Conservation (phyloP, 1,284 basidiomycete species). For the Rhodotorula sp. region DNA sequence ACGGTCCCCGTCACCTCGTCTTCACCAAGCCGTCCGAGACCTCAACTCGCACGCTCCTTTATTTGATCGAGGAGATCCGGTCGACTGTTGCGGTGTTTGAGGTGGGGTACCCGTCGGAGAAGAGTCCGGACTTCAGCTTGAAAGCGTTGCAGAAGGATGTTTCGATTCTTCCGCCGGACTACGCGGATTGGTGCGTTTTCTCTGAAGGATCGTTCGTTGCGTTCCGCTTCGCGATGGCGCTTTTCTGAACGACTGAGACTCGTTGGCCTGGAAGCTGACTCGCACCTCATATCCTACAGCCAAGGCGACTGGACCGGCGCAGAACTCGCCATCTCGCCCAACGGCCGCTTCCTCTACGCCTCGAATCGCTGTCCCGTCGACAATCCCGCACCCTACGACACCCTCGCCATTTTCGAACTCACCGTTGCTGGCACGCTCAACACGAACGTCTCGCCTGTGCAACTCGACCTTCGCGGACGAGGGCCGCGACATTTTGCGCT, state of each 20-base stretch:
- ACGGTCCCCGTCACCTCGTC: slow-evolving; percentile 33
- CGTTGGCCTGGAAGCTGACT: no score
- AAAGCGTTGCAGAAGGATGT: slow-evolving; percentile 11
- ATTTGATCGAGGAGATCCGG: slow-evolving; percentile 33
- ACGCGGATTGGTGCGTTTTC: background rate
- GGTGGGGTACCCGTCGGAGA: slow-evolving; percentile 16
- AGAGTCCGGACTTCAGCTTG: background rate
- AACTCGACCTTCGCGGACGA: slow-evolving; percentile 15
- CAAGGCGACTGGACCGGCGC: slow-evolving; percentile 28
- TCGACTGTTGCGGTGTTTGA: slow-evolving; percentile 24
- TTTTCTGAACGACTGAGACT: no score
- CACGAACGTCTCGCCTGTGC: background rate
- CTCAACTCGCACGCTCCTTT: slow-evolving; percentile 17
- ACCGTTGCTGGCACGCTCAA: slow-evolving; percentile 7
- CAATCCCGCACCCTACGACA: slow-evolving; percentile 18
- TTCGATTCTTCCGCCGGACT: slow-evolving; percentile 20
- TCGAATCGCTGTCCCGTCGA: slow-evolving; percentile 35
- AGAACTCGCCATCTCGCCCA: slow-evolving; percentile 22
- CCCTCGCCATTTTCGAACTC: slow-evolving; percentile 25
- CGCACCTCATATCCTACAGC: background rate
- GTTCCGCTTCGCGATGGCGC: no score
- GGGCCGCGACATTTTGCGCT: slow-evolving; percentile 28
- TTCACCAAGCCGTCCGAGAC: slow-evolving; percentile 1
- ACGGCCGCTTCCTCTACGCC: slow-evolving; percentile 20
- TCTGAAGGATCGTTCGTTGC: no score